Base-by-base conservation (phyloP, 23 red algal genomes). In the Gracilaria gracilis region DNA sequence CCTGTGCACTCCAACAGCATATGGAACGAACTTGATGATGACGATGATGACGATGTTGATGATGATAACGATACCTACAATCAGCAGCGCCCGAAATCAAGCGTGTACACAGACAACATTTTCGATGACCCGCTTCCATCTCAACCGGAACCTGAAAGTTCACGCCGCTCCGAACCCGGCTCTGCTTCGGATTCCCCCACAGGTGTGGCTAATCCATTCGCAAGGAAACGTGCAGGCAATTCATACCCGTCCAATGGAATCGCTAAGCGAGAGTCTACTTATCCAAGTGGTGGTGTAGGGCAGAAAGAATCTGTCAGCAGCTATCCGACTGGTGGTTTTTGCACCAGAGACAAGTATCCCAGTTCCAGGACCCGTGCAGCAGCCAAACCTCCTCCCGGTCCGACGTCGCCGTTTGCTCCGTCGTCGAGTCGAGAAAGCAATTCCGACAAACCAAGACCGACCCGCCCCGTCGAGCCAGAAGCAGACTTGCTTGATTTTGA, bases 191-290 rank as follows among this genome's bases (percentile, higher is more conserved):
- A 75, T 75, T 75, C 69, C 69, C 46, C 69, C 37, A 34, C 69
- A 9, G 69, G 69, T 9, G 33, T 75, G 8, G 36, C 69, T 17
- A 75, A 75, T 46, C 72, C 72, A 51, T 77, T 50, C 34, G 72
- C 34, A 77, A 51, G 40, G 46, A 37, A 75, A 12, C 72, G 42
- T 14, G 9, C 42, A 40, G 24, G 35, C 8, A 70, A 67, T 40
- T 88, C 84, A 6, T 93, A 93, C 72, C 90, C 81, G 28, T 85
- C 90, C 31, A 71, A 48, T 67, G 90, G 90, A 29, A 67, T 93
- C 34, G 81, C 81, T 14, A 62, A 84, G 67, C 80, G 90, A 36
- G 90, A 93, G 67, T 58, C 66, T 16, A 37, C 44, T 1, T 93
- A 93, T 36, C 90, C 81, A 1, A 84, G 80, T n/a, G 66, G 64